Evolutionary conservation across 768 basidiomycete genomes (phyloP).

Genomic region (Calocybe gangraenosa): DNA sequence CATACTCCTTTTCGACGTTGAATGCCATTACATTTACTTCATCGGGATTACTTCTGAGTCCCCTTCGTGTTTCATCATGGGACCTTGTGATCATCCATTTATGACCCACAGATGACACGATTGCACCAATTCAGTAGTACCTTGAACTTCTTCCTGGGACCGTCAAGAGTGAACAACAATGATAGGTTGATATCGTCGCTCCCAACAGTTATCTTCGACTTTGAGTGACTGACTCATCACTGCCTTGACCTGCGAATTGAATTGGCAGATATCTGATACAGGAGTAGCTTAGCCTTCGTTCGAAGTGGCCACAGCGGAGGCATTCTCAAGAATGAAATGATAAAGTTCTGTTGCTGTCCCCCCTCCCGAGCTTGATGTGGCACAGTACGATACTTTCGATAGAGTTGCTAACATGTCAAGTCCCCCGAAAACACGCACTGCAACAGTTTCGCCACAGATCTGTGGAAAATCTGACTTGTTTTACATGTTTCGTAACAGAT

Average conservation of each 20-base stretch:
- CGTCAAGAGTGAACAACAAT: not conserved
- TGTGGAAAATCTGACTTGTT: too few species aligned
- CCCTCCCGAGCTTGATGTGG: too few species aligned
- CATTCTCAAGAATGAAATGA: not conserved
- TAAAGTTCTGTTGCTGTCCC: too few species aligned
- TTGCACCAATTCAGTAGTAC: too few species aligned
- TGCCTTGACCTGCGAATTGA: conserved; percentile 13
- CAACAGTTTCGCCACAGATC: conserved; percentile 1
- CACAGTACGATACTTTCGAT: not conserved
- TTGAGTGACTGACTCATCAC: not conserved
- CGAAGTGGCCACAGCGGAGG: conserved; percentile 6
- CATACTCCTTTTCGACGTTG: conserved; percentile 3
- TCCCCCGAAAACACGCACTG: too few species aligned
- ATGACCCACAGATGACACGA: conserved; percentile 5
- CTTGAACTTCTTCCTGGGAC: conserved; percentile 17
- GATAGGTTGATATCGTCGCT: not conserved
- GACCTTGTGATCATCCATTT: conserved; percentile 13
- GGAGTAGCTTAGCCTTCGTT: not conserved
- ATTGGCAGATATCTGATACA: conserved; percentile 12
- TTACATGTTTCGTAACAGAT: too few species aligned
- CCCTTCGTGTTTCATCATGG: conserved; percentile 13
- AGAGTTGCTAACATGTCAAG: too few species aligned
- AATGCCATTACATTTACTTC: conserved; percentile 1
- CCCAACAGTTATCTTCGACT: conserved; percentile 2
- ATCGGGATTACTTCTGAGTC: conserved; percentile 5